Percentiles rank a stretch among this genome's conserved stretches.
phyloP scores from a whole-genome alignment of 306 rosid species.

The Rosa persica region DNA sequence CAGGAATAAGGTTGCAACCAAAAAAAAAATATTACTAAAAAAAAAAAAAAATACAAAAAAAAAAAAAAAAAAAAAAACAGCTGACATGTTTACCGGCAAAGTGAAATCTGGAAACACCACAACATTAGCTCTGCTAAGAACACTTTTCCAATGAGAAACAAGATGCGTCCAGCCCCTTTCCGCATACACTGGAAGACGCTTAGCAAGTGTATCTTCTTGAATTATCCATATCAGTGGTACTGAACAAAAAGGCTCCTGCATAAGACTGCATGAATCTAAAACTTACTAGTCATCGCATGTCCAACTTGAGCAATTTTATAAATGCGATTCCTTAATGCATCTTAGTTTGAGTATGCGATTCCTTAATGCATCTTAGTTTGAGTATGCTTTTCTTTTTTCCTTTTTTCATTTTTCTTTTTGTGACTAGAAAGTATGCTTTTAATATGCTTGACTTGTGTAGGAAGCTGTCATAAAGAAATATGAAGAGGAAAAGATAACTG shows the following conservation, averaged over 20 bases:
- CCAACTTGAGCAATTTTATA: constrained; percentile 30
- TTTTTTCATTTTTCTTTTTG: neutral
- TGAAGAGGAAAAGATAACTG: neutral
- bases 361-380: neutral
- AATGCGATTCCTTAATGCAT: neutral
- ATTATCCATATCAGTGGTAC: constrained; percentile 90
- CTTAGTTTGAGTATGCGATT: too few relatives aligned
- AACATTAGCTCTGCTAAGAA: constrained; percentile 73
- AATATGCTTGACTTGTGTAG: neutral
- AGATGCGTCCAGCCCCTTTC: constrained; percentile 71
- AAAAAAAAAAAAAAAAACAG: constrained; percentile 5
- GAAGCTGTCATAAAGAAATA: neutral
- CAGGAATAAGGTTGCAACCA: constrained; percentile 15
- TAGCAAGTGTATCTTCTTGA: constrained; percentile 86
- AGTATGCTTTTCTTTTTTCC: neutral
- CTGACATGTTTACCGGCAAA: constrained; percentile 64
- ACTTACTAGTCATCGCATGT: constrained; percentile 63
- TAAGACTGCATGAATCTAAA: constrained; percentile 95
- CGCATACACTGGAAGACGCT: constrained; percentile 70
- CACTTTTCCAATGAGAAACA: constrained; percentile 78
- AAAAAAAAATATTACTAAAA: neutral
- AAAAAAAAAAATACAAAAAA: neutral
- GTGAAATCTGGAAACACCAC: constrained; percentile 92
- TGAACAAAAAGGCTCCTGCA: constrained; percentile 98
- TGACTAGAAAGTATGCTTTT: neutral